Percentiles rank a stretch among this genome's conserved stretches.
phyloP scores from a whole-genome alignment of 2,329 filamentous ascomycete genomes.

The Kalmusia sp. region DNA sequence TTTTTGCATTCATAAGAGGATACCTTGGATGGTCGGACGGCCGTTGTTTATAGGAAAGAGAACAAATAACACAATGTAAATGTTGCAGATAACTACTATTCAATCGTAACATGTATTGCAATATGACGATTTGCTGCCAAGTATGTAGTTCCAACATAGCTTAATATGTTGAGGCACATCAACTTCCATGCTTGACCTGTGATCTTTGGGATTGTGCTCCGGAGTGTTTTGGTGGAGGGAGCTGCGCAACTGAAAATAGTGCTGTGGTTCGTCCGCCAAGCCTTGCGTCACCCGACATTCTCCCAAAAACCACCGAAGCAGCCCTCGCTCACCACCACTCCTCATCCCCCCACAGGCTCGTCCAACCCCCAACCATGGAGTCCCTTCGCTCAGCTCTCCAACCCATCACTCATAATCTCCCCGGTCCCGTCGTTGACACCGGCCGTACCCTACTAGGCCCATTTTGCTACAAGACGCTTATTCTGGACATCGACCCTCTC shows the following conservation, averaged over 20 bases:
- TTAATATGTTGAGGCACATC: no score
- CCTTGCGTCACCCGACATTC: constrained; percentile 14
- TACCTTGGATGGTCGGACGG: constrained; percentile 3
- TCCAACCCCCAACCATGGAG: constrained; percentile 48
- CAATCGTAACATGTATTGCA: no score
- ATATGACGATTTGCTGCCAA: no score
- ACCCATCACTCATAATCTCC: constrained; percentile 55
- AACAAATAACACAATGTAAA: constrained; percentile 2
- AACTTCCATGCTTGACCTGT: no score
- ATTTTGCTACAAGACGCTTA: constrained; percentile 83
- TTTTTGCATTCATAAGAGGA: constrained; percentile 6
- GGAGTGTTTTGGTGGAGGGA: no score
- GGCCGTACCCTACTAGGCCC: constrained; percentile 70
- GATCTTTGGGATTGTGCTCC: no score
- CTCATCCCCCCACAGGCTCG: neutral
- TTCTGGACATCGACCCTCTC: constrained; percentile 81
- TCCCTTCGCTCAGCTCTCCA: constrained; percentile 51
- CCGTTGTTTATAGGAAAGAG: neutral
- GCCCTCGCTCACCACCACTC: neutral
- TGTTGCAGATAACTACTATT: neutral
- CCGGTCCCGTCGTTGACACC: constrained; percentile 41
- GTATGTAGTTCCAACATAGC: no score
- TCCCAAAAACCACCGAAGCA: no score
- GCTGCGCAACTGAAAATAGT: no score
- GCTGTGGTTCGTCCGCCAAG: constrained; percentile 8